Percentiles rank a stretch among this genome's conserved stretches.
Evolutionary conservation across 345 rosid genomes (phyloP).

Genomic region (Camelina laxa): DNA sequence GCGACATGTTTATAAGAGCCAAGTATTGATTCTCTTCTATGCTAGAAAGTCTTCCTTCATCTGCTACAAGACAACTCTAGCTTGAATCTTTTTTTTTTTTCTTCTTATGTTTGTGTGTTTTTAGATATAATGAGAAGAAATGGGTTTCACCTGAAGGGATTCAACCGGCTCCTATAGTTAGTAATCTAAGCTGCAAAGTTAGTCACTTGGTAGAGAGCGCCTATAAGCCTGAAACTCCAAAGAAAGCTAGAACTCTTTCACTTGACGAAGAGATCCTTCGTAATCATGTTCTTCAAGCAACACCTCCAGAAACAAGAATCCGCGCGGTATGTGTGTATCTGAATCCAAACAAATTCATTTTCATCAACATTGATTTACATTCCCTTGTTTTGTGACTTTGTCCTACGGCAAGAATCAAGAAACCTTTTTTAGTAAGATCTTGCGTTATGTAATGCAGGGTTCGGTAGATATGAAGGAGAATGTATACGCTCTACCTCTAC

Average conservation of each 20-base stretch:
- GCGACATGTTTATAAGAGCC: conserved; percentile 76
- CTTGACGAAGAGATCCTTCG: conserved; percentile 68
- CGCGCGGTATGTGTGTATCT: conserved; percentile 54
- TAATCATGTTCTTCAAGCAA: conserved; percentile 44
- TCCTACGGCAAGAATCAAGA: neutral
- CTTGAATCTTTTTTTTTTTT: conserved; percentile 15
- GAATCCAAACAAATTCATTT: neutral
- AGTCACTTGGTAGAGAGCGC: conserved; percentile 39
- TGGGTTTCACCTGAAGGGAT: conserved; percentile 59
- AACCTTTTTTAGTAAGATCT: neutral
- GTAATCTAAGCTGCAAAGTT: conserved; percentile 31
- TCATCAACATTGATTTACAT: neutral
- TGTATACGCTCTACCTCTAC: conserved; percentile 32
- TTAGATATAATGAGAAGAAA: conserved; percentile 76
- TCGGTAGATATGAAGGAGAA: conserved; percentile 59
- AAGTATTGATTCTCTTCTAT: conserved; percentile 58
- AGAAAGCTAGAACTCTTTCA: conserved; percentile 59
- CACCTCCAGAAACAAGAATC: conserved; percentile 49
- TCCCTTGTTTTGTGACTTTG: neutral
- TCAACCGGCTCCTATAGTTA: conserved; percentile 44
- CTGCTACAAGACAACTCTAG: conserved; percentile 5
- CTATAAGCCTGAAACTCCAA: conserved; percentile 40
- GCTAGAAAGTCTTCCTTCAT: conserved; percentile 1
- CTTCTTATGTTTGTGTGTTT: conserved; percentile 7
- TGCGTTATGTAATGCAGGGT: conserved; percentile 42